Evolutionary conservation across 768 basidiomycete genomes (phyloP).

Genomic region (Hypholoma sublateritium): DNA sequence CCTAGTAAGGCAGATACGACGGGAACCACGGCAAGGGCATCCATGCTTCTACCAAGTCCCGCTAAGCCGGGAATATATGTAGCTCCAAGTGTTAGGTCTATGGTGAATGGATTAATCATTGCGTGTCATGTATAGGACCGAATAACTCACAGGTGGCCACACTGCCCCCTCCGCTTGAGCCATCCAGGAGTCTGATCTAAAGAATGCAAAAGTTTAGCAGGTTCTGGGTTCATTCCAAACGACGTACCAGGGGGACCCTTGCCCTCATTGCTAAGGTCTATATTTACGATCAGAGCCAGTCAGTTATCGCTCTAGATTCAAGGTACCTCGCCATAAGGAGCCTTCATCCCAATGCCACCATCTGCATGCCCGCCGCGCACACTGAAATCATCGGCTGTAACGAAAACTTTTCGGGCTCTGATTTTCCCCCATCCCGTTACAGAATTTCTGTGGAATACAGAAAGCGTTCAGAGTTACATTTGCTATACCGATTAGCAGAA

Average conservation of each 20-base stretch:
- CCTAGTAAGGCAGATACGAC: constrained; percentile 38
- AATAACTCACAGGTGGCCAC: constrained; percentile 33
- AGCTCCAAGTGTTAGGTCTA: constrained; percentile 35
- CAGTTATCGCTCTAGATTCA: background rate
- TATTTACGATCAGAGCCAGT: background rate
- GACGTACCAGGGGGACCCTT: constrained; percentile 34
- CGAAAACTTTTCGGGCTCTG: constrained; percentile 33
- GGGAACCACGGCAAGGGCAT: constrained; percentile 36
- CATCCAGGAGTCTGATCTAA: constrained; percentile 39
- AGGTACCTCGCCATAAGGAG: constrained; percentile 38
- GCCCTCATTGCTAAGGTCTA: constrained; percentile 33
- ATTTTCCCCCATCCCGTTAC: constrained; percentile 38
- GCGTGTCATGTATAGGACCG: background rate
- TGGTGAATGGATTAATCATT: background rate
- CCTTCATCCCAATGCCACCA: constrained; percentile 38
- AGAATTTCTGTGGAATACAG: constrained; percentile 27
- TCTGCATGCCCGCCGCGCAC: constrained; percentile 44
- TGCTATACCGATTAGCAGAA: background rate
- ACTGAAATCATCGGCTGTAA: constrained; percentile 42
- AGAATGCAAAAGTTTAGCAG: background rate
- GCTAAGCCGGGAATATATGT: constrained; percentile 38
- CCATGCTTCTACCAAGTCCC: constrained; percentile 36
- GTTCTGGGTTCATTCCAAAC: background rate
- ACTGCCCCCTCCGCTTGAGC: constrained; percentile 42
- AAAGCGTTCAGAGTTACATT: background rate